A percentile compares a stretch with the other conserved stretches of the same genome.
Evolutionary conservation across 2,329 filamentous ascomycete genomes (phyloP).

Genomic region (Microascus cirrosus): DNA sequence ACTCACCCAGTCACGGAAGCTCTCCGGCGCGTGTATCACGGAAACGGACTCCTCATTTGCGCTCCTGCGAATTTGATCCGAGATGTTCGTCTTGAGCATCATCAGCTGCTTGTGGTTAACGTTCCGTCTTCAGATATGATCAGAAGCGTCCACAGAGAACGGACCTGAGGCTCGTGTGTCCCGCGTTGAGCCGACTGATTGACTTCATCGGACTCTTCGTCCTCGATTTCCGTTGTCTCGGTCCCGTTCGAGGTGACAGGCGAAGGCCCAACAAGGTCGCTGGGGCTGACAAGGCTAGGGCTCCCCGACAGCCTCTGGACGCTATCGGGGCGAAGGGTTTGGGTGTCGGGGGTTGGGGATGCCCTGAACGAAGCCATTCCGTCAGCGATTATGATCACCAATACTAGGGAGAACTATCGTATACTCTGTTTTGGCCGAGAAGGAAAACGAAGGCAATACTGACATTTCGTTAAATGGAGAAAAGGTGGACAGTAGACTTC

Average conservation of each 20-base stretch:
- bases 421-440: background rate
- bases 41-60: constrained; percentile 72
- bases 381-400: background rate
- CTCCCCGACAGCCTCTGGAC: constrained; percentile 35
- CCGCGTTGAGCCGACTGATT: constrained; percentile 15
- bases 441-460: background rate
- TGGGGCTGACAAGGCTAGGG: constrained; percentile 50
- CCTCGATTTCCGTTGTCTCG: constrained; percentile 74
- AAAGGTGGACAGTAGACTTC: constrained; percentile 42
- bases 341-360: constrained; percentile 26
- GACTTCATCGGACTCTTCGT: constrained; percentile 56
- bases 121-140: constrained; percentile 8
- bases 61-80: constrained; percentile 44
- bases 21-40: constrained; percentile 81
- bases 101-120: constrained; percentile 9
- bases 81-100: constrained; percentile 44
- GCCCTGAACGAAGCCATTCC: constrained; percentile 21
- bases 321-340: constrained; percentile 40
- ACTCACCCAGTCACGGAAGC: constrained; percentile 69
- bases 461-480: constrained; percentile 18
- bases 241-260: constrained; percentile 80
- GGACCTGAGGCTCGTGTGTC: background rate
- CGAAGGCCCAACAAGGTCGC: constrained; percentile 66
- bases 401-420: background rate
- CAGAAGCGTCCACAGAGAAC: background rate